Evolutionary conservation across 2,329 filamentous ascomycete species (phyloP), one percentile per base, ranked within the genome.

Genomic region (Monosporascus ibericus): DNA sequence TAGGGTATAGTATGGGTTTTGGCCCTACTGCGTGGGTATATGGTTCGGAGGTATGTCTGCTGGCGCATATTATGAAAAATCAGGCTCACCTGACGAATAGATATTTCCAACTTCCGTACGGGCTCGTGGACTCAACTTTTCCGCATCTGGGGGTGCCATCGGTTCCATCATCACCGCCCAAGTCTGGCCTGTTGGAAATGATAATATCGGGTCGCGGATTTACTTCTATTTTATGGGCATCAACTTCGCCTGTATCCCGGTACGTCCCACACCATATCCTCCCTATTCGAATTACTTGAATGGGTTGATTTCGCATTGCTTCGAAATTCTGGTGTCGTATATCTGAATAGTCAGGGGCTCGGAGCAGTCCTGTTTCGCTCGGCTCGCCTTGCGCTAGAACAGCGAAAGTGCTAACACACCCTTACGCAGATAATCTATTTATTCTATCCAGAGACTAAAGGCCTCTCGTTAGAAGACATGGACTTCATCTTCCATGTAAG

Each of bases 21-120:
- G 80, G 80, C 0, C 78, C 80, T 0, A 75, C 78, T 1, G 72
- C 78, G 0, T 84, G 80, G 80, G 77, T 83, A 0, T 83, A 83
- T 55, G 77, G 77, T n/a, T 74, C 78, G 0, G 80, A 84, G 68
- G 77, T 79, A 55, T 24, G 65, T 48, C 3, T 30, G 36, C 20
- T n/a, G 17, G 40, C 39, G 4, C 22, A 11, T 20, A 25, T 14
- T n/a, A 44, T 46, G 47, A 14, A 9, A 22, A 47, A 20, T 40
- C 48, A 18, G 2, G 36, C 54, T 52, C 38, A 55, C 15, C 18
- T 7, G 2, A 15, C 34, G 2, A 17, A 11, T 27, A 75, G 72
- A 82, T 83, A 56, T 82, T 84, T 60, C 79, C 79, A 2, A 82
- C 79, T 0, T 69, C 77, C 5, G 70, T 80, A n/a, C 76, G 80